Evolutionary conservation across 108 stramenopile genomes (phyloP).

Genomic region (Stephanodiscus triporus): DNA sequence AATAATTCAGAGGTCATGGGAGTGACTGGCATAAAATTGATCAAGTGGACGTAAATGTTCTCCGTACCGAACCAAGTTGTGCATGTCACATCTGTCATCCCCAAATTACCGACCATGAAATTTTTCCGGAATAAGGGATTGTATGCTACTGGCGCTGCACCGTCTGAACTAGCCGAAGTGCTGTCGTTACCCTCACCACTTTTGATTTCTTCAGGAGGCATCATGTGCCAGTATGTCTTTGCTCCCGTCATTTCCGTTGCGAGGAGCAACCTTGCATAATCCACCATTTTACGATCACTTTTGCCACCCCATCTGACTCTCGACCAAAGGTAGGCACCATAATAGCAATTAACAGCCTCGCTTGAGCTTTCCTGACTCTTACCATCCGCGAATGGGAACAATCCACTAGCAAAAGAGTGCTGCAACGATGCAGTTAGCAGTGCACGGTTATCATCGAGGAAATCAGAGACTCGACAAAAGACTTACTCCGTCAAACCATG

Average conservation of each 20-base stretch:
- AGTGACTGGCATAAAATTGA: conserved; percentile 87
- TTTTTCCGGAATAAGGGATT: conserved; percentile 57
- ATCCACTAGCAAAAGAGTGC: conserved; percentile 86
- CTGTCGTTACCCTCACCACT: conserved; percentile 1
- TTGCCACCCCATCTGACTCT: conserved; percentile 65
- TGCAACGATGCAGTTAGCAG: neutral
- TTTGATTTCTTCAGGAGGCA: conserved; percentile 36
- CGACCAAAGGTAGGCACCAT: conserved; percentile 91
- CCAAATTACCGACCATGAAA: conserved; percentile 92
- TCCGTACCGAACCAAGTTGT: conserved; percentile 88
- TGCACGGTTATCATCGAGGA: neutral
- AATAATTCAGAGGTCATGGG: conserved; percentile 71
- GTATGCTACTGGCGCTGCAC: conserved; percentile 25
- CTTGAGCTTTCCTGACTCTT: conserved; percentile 97
- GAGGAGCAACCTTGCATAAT: conserved; percentile 78
- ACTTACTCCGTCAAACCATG: conserved; percentile 81
- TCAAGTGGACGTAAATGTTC: conserved; percentile 82
- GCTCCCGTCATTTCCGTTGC: conserved; percentile 87
- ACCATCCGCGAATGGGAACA: conserved; percentile 89
- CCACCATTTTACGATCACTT: conserved; percentile 55
- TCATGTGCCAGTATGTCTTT: conserved; percentile 92
- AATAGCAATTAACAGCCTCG: conserved; percentile 97
- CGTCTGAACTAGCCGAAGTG: neutral
- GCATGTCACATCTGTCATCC: conserved; percentile 74
- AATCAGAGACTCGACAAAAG: neutral